Base-by-base conservation (phyloP, 2,329 filamentous ascomycete species). In the Rhynchosporium secalis region DNA sequence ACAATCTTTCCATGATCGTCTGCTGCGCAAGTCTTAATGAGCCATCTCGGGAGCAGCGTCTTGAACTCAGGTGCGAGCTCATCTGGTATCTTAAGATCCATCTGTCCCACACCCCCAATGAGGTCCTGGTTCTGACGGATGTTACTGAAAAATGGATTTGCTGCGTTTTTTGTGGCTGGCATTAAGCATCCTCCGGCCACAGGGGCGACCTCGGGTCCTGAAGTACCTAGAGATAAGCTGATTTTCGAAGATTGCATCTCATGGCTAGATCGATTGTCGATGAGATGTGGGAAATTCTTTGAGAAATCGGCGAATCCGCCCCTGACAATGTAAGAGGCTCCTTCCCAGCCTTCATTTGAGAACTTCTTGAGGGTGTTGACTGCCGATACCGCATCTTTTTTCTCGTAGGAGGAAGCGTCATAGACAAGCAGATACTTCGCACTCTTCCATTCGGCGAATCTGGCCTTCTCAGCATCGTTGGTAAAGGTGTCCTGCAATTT, bases 51-150 rank as follows among this genome's bases (percentile, higher is more conserved):
- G 13, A 97, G 43, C 29, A 65, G 26, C 9, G 64, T 68, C n/a
- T 80, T 76, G 3, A 76, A 75, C 5, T 76, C 74, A 26, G 77
- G 74, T 1, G 78, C 80, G 69, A 87, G 76, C 20, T 76, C 72
- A n/a, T 76, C 72, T 3, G 87, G 87, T 51, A 83, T 76, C 69
- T 85, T 86, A 62, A 90, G 71, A 48, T 86, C 82, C 70, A 87
- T 86, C 70, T 96, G 93, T 0, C 95, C 95, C 10, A 98, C 94
- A 26, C 95, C 95, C 68, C 92, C 92, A 38, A 96, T 89, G 20
- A 99, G 80, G 72, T 98, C 95, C 85, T 96, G 94, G 67, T 98
- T 96, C 75, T 98, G 95, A 48, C 95, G 87, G 70, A 99, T 98
- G 67, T 97, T 98, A 65, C 87, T 87, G 75, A 98, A 98, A 78